Evolutionary conservation across 768 basidiomycete genomes (phyloP), one percentile per base, ranked within the genome.

Genomic region (Lentinula boryana): DNA sequence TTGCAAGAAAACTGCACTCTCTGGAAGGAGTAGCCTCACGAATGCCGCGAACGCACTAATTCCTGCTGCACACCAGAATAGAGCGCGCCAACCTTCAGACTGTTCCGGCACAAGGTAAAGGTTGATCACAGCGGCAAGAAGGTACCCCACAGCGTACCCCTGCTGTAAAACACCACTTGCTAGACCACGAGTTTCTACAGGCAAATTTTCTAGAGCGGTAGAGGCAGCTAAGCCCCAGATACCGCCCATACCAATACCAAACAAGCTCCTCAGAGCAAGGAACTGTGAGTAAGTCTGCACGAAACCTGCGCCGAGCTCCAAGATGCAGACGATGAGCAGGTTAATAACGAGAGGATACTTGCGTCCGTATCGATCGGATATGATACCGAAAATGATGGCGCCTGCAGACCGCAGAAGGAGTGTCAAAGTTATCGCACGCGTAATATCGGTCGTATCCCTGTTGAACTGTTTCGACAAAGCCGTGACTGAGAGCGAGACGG

Each of bases 311-410:
- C 86, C 90, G 23, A 97, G 82, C 67, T 94, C 86, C 56, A 97
- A 83, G 4, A 81, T 70, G 13, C 82, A 78, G 63, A 93, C 83
- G 51, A 95, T 68, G 27, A 93, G 49, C 21, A 95, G 78, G 70
- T 94, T 95, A 64, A 67, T 64, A 32, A 96, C 84, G 4, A 95
- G 78, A 4, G 94, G 94, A 94, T 94, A 98, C 79, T 95, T 96
- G 32, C 95, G 83, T 4, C 95, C 95, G 70, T 79, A 96, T 3
- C 55, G 84, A 70, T 97, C 95, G 1, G 89, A 90, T n/a, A 88
- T 66, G 46, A 94, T 70, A 50, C 93, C 94, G 65, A 96, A 95
- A 65, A 94, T 75, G 53, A 93, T 87, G 44, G 90, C 89, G 36
- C 89, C 90, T 55, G 82, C 75, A 4, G 91, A 89, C 62, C 95